A percentile compares a stretch with the other conserved stretches of the same genome.
phyloP scores from a whole-genome alignment of 805 yeast species.

The Isabelozyma gotoi region DNA sequence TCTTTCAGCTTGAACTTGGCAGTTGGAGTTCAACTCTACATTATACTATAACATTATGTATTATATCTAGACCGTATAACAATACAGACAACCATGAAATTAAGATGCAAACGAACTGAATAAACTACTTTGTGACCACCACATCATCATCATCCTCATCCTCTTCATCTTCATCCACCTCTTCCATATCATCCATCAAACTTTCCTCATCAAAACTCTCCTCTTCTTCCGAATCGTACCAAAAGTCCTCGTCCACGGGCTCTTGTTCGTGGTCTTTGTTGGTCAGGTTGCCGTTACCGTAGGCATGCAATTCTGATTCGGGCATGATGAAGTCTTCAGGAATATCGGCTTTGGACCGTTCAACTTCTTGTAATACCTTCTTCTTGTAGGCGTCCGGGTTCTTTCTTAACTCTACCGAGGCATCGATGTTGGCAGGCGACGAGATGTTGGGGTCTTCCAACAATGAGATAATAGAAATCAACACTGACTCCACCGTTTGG shows the following conservation, averaged over 20 bases:
- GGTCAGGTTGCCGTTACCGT: conserved; percentile 28
- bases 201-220: conserved; percentile 48
- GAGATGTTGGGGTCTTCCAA: conserved; percentile 91
- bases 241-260: conserved; percentile 75
- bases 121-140: conserved; percentile 13
- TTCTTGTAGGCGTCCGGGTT: conserved; percentile 73
- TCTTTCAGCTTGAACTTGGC: no score
- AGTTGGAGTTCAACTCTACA: no score
- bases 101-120: neutral
- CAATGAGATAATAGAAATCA: conserved; percentile 85
- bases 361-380: conserved; percentile 78
- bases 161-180: conserved; percentile 54
- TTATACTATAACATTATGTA: no score
- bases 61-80: conserved; percentile 19
- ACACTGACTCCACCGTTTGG: conserved; percentile 87
- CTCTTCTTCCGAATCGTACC: conserved; percentile 64
- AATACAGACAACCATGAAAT: conserved; percentile 12
- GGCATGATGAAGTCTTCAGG: conserved; percentile 88
- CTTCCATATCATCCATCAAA: conserved; percentile 47
- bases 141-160: conserved; percentile 62
- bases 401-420: conserved; percentile 86
- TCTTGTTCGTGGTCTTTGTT: conserved; percentile 48
- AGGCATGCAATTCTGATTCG: conserved; percentile 52
- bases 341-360: conserved; percentile 77
- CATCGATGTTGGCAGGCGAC: conserved; percentile 96